Evolutionary conservation across 805 yeast genomes (phyloP), one percentile per base, ranked within the genome.

Genomic region (Danielozyma ontarioensis): DNA sequence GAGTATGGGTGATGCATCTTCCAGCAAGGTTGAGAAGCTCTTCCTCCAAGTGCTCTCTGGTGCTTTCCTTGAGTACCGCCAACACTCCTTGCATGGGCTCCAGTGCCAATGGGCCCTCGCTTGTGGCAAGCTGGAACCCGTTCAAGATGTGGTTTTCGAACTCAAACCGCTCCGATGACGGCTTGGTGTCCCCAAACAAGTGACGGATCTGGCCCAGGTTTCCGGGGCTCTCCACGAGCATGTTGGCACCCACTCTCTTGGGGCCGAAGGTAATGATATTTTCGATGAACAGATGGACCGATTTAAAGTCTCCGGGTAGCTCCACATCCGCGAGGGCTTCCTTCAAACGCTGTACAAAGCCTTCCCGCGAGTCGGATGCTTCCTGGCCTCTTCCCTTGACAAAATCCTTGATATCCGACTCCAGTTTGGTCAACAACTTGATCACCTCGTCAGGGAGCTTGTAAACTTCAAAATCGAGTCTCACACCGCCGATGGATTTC

Each of bases 21-120:
- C 97, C 95, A 1, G 80, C 65, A 14, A 77, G 42, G 35, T 80
- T 74, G 21, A 71, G 59, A 19, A 68, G 59, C 29, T 54, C 38
- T 1, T 42, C 40, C 2, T 44, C 48, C 18, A 52, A 56, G 10
- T 72, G 57, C 3, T 58, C 58, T 31, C 70, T 72, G 16, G 78
- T 39, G 28, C 47, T 44, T 11, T 32, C 30, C 32, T 44, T 48
- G 29, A 66, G 36, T 5, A 74, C 55, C 1, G 80, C 74, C 11
- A 83, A 71, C 42, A 84, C 74, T 5, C 97, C 96, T 54, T 87
- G 90, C 15, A 86, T 72, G 0, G 88, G 89, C 55, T 93, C 99
- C 4, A 82, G 75, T 0, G 90, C 81, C 28, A 93, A 65, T 0
- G 97, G 97, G 2, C 99, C 99, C 51, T 80, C 85, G 27, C 71